These are phyloP conservation scores for Metschnikowia lochheadii DNA, from an alignment of 805 yeast species.

Conservation along the genomic window DNA sequence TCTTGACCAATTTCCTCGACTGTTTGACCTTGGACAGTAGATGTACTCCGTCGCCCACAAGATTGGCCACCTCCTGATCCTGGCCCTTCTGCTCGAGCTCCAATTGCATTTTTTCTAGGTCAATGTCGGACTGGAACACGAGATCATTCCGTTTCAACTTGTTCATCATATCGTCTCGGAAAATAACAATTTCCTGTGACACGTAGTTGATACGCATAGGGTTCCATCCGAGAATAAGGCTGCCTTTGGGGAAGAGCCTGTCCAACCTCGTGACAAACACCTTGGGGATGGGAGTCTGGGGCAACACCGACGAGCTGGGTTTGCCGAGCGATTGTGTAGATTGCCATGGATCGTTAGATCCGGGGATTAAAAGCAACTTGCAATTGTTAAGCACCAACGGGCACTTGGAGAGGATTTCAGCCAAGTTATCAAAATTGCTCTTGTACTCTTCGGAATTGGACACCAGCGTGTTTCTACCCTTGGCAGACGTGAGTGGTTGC, in stretches of 20 bases:
- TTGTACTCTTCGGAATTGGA: conserved; percentile 57
- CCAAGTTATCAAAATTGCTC: conserved; percentile 68
- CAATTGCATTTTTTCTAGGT: conserved; percentile 24
- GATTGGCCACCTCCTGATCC: conserved; percentile 20
- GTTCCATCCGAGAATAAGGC: conserved; percentile 51
- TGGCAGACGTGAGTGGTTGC: conserved; percentile 55
- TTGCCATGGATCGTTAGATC: conserved; percentile 92
- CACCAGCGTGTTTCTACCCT: conserved; percentile 45
- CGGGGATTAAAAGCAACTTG: conserved; percentile 75
- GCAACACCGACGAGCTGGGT: conserved; percentile 39
- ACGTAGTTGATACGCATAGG: conserved; percentile 76
- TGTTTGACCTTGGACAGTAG: conserved; percentile 48
- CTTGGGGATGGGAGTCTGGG: conserved; percentile 67
- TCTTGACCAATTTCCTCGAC: conserved; percentile 69
- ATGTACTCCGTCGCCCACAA: conserved; percentile 20
- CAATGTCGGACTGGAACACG: conserved; percentile 42
- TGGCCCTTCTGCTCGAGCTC: conserved; percentile 19
- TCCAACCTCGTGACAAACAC: conserved; percentile 66
- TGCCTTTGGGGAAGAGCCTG: conserved; percentile 35
- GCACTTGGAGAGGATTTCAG: conserved; percentile 56
- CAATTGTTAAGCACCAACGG: conserved; percentile 50
- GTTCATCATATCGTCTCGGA: conserved; percentile 68
- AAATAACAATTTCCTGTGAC: conserved; percentile 75
- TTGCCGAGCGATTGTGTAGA: conserved; percentile 61
- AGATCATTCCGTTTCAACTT: conserved; percentile 71